Evolutionary conservation across 148 eudicot genomes (phyloP).

Genomic region (Dianthus caryophyllus): DNA sequence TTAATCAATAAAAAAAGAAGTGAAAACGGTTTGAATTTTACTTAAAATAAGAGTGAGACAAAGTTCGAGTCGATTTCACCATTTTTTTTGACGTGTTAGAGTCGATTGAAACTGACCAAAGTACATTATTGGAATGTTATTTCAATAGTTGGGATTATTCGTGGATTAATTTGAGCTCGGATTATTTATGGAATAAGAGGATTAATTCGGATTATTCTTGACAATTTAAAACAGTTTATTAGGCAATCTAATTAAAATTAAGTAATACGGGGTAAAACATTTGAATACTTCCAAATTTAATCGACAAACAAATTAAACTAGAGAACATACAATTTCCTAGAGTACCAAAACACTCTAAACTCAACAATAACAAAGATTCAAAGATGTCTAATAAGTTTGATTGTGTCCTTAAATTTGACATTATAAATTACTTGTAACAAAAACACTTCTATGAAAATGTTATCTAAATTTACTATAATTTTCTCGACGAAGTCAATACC

Average conservation of each 20-base stretch:
- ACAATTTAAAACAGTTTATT: no score
- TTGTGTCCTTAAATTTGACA: slow-evolving; percentile 18
- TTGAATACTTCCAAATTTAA: background rate
- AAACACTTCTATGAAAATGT: slow-evolving; percentile 3
- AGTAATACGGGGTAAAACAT: background rate
- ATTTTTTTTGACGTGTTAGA: no score
- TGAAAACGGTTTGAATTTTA: no score
- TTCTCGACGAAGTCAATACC: slow-evolving; percentile 74
- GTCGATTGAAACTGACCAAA: no score
- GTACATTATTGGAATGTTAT: no score
- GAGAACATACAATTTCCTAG: slow-evolving; percentile 9
- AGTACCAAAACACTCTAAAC: slow-evolving; percentile 7
- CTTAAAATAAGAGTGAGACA: no score
- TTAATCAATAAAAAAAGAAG: no score
- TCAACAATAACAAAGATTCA: slow-evolving; percentile 9
- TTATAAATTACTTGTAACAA: slow-evolving; percentile 24
- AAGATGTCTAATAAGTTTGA: slow-evolving; percentile 14
- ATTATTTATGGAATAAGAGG: no score
- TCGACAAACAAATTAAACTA: slow-evolving; percentile 1
- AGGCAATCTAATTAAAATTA: background rate
- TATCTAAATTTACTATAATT: background rate
- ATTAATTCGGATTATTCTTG: no score
- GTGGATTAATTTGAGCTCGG: no score
- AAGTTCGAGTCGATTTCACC: no score
- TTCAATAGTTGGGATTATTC: no score